Percentiles rank a stretch among this genome's conserved stretches.
Conservation (phyloP, 768 basidiomycete genomes). For the Hypsizygus marmoreus region DNA sequence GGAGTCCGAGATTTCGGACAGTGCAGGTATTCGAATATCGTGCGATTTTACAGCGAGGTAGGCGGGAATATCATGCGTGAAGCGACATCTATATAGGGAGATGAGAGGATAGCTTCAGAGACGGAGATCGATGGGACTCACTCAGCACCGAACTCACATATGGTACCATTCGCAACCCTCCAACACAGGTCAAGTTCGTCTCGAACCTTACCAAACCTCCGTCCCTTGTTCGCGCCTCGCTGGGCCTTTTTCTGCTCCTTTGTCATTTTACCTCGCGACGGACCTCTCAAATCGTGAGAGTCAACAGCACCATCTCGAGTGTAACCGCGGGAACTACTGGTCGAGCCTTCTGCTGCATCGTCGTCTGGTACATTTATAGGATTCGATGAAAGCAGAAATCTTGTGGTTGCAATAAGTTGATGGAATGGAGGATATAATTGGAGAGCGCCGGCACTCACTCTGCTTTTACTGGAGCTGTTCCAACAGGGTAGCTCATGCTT, state of each 20-base stretch:
- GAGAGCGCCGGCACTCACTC: conserved; percentile 28
- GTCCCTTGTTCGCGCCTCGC: conserved; percentile 80
- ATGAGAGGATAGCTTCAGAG: not conserved
- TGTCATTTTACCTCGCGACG: conserved; percentile 39
- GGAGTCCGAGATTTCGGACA: conserved; percentile 40
- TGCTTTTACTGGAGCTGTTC: conserved; percentile 40
- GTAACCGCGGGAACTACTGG: conserved; percentile 33
- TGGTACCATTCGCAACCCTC: conserved; percentile 66
- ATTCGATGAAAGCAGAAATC: conserved; percentile 33
- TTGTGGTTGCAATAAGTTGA: conserved; percentile 13
- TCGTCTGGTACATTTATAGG: conserved; percentile 33
- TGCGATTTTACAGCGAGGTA: conserved; percentile 78
- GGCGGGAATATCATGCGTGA: conserved; percentile 71
- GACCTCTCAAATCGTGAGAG: conserved; percentile 24
- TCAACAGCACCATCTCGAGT: conserved; percentile 22
- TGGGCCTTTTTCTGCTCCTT: conserved; percentile 74
- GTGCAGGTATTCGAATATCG: conserved; percentile 66
- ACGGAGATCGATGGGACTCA: conserved; percentile 32
- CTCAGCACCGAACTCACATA: conserved; percentile 73
- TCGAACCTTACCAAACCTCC: conserved; percentile 74
- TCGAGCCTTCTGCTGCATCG: conserved; percentile 62
- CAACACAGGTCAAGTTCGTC: conserved; percentile 87
- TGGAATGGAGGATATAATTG: not conserved
- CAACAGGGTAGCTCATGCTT: conserved; percentile 23
- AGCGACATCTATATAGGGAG: conserved; percentile 60